A percentile compares a stretch with the other conserved stretches of the same genome.
Conservation (phyloP, 768 basidiomycete genomes). For the Mycena rebaudengoi region DNA sequence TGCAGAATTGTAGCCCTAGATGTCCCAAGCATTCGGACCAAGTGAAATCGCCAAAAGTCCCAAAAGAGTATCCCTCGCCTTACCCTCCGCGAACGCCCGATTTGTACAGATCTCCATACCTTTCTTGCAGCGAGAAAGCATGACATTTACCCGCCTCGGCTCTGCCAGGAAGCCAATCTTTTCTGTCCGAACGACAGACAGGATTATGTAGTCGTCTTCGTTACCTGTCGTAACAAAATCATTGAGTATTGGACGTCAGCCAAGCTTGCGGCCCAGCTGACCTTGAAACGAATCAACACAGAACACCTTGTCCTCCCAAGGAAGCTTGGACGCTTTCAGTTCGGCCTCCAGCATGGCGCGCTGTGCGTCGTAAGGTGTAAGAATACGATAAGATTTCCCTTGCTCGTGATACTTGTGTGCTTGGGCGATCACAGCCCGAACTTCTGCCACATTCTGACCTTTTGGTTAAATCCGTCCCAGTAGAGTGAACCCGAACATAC, state of each 20-base stretch:
- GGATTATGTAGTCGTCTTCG: constrained; percentile 57
- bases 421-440: constrained; percentile 49
- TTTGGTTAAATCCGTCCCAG: background rate
- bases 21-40: constrained; percentile 8
- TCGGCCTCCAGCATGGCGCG: constrained; percentile 58
- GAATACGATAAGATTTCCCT: constrained; percentile 58
- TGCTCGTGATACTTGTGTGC: constrained; percentile 52
- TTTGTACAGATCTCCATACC: constrained; percentile 60
- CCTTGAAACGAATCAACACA: constrained; percentile 87
- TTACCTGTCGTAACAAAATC: constrained; percentile 49
- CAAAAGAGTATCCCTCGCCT: constrained; percentile 50
- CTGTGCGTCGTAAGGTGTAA: constrained; percentile 83
- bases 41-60: constrained; percentile 33
- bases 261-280: constrained; percentile 54
- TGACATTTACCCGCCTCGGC: constrained; percentile 58
- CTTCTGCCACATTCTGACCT: constrained; percentile 67
- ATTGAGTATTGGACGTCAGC: background rate
- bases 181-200: constrained; percentile 59
- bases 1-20: too few relatives aligned
- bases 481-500: constrained; percentile 32
- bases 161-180: constrained; percentile 56
- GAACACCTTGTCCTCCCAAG: constrained; percentile 71
- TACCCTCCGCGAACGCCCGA: constrained; percentile 45
- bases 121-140: constrained; percentile 56
- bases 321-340: constrained; percentile 54